Conservation (phyloP, 2,329 filamentous ascomycete genomes). For the Epichloe sp. region DNA sequence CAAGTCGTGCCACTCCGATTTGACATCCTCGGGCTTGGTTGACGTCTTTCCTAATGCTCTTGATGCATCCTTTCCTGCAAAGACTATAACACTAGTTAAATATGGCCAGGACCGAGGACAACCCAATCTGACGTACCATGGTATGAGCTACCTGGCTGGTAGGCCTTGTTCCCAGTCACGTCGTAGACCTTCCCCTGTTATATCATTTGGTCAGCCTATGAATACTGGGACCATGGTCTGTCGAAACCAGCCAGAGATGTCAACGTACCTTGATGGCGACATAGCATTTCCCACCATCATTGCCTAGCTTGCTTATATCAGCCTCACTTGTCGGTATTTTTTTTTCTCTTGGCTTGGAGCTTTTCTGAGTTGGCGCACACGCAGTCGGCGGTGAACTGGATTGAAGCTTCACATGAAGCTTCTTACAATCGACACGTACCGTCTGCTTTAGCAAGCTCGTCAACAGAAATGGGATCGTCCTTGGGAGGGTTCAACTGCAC, state of each 20-base stretch:
- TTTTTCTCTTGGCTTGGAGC: no score
- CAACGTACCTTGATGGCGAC: slow-evolving; percentile 54
- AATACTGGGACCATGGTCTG: neutral
- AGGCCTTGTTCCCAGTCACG: slow-evolving; percentile 79
- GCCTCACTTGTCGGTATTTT: neutral
- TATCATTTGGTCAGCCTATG: slow-evolving; percentile 3
- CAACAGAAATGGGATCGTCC: slow-evolving; percentile 68
- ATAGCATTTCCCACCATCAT: slow-evolving; percentile 50
- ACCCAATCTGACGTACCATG: slow-evolving; percentile 46
- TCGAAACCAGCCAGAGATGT: neutral
- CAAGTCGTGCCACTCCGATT: slow-evolving; percentile 70
- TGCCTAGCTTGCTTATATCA: slow-evolving; percentile 32
- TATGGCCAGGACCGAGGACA: neutral
- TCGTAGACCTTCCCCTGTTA: slow-evolving; percentile 87
- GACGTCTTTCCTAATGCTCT: slow-evolving; percentile 78
- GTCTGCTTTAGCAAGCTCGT: slow-evolving; percentile 68
- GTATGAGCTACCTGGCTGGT: slow-evolving; percentile 72
- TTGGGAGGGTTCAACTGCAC: slow-evolving; percentile 74
- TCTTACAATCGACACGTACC: slow-evolving; percentile 40
- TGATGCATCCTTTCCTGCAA: slow-evolving; percentile 93
- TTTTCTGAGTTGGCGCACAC: neutral
- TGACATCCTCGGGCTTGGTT: slow-evolving; percentile 71
- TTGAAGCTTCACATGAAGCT: neutral
- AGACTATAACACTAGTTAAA: slow-evolving; percentile 45
- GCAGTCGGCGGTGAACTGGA: neutral